Base-by-base conservation (phyloP, 2,329 filamentous ascomycete genomes). In the Cyphellophora europaea region DNA sequence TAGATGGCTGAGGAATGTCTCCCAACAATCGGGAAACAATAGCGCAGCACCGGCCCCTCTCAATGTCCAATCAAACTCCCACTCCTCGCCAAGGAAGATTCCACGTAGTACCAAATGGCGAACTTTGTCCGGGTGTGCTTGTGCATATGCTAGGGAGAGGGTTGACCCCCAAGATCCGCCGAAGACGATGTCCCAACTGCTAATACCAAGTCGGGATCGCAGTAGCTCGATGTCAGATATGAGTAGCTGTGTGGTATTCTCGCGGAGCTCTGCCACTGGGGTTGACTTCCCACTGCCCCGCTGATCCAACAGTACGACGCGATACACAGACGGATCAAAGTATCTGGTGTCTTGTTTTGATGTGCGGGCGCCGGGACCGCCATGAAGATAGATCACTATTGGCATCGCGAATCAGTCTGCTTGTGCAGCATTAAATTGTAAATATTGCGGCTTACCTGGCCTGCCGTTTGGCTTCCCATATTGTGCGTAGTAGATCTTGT, bases 91-190 rank as follows among this genome's bases (percentile, higher is more conserved):
- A 0, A 55, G 52, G 42, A 67, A 67, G 19, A 67, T 56, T 2
- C 65, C 65, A 11, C 62, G 53, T 4, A 67, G 48, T 8, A 66
- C 54, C 5, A 68, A 43, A 6, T 56, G 56, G 2, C 57, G 43
- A 10, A 63, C 57, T 10, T 45, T 45, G 1, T 56, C 49, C 1
- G 65, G 58, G 21, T 67, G 56, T 1, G 54, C 53, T 42, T 69
- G 57, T 1, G 65, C 51, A 44, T 69, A 69, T 15, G 59, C 53
- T 1, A 69, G 50, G 0, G 62, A 50, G 11, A 69, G 53, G 0
- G 63, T 64, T 3, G 60, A 62, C 19, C 65, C 65, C 65, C 65
- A 68, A 1, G 63, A 67, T 2, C 65, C 63, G 25, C 66, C 66
- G 40, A 67, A 69, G 3, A 69, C 58, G 27, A 58, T 37, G 23